Percentiles rank a stretch among this genome's conserved stretches.
These are phyloP conservation scores for Gaeumannomyces tritici DNA, from an alignment of 2,329 filamentous ascomycete genomes.

Conservation along the genomic window DNA sequence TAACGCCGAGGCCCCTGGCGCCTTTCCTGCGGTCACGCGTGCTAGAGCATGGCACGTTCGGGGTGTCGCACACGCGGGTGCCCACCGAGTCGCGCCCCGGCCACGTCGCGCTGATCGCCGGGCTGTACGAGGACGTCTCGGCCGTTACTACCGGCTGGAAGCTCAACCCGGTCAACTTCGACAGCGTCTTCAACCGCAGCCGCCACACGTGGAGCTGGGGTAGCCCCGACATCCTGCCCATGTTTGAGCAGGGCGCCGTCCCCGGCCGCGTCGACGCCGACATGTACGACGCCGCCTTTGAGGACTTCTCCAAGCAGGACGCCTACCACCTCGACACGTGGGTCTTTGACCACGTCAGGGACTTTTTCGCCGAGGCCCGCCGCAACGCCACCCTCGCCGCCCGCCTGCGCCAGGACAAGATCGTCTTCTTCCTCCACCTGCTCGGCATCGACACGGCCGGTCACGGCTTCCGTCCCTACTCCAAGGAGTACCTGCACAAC, in stretches of 20 bases:
- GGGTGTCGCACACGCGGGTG: constrained; percentile 92
- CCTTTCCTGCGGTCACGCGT: constrained; percentile 87
- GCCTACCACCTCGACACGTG: constrained; percentile 77
- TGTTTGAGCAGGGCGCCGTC: constrained; percentile 92
- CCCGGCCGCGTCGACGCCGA: constrained; percentile 81
- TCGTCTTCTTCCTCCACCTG: constrained; percentile 92
- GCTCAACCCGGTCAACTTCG: constrained; percentile 94
- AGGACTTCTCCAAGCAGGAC: constrained; percentile 75
- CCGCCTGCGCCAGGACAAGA: constrained; percentile 68
- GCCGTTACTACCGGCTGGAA: constrained; percentile 98
- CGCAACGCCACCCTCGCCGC: constrained; percentile 66
- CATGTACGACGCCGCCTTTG: constrained; percentile 72
- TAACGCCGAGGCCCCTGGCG: constrained; percentile 70
- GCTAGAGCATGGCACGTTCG: constrained; percentile 85
- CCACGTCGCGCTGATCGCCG: constrained; percentile 93
- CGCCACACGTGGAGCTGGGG: constrained; percentile 99
- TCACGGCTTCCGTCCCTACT: constrained; percentile 81
- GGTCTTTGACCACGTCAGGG: constrained; percentile 93
- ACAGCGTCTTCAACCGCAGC: constrained; percentile 96
- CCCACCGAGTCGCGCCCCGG: constrained; percentile 94
- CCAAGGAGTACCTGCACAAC: constrained; percentile 89
- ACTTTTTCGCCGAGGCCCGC: constrained; percentile 71
- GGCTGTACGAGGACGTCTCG: constrained; percentile 95
- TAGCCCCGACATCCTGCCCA: constrained; percentile 90
- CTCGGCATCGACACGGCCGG: constrained; percentile 87